Evolutionary conservation across 495 filamentous ascomycete species (phyloP).

Genomic region (Pseudotulostoma volvatum): DNA sequence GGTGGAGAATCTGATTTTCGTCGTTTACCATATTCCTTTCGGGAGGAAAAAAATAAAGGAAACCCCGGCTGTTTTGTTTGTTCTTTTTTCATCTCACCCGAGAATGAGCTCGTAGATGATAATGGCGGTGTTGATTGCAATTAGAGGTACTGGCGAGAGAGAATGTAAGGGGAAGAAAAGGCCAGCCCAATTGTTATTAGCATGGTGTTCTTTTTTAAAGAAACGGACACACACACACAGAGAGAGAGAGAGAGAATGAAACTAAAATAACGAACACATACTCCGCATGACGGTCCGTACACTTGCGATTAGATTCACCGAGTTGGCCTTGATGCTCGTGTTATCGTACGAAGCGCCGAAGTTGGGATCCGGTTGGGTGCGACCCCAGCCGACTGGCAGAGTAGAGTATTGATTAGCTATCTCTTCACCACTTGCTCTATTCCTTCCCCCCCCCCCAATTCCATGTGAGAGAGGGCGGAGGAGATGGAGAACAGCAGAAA

Average conservation of each 20-base stretch:
- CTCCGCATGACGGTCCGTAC: slow-evolving; percentile 90
- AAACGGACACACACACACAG: background rate
- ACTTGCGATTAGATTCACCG: slow-evolving; percentile 77
- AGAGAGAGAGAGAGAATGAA: slow-evolving; percentile 2
- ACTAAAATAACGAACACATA: slow-evolving; percentile 35
- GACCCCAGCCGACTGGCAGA: slow-evolving; percentile 86
- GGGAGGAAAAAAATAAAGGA: no score
- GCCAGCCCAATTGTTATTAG: background rate
- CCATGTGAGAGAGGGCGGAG: no score
- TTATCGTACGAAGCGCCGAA: slow-evolving; percentile 58
- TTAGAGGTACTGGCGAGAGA: slow-evolving; percentile 63
- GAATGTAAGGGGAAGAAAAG: slow-evolving; percentile 3
- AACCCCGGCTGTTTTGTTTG: no score
- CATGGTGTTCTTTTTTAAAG: background rate
- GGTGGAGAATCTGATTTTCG: no score
- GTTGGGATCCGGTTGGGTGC: slow-evolving; percentile 43
- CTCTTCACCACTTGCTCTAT: no score
- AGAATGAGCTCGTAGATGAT: slow-evolving; percentile 81
- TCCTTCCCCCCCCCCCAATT: no score
- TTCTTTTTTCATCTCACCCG: no score
- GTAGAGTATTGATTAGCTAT: no score
- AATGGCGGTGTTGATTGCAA: slow-evolving; percentile 77
- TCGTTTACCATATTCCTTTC: no score
- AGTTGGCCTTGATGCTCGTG: slow-evolving; percentile 69
- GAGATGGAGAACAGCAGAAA: no score